These are phyloP conservation scores for Fomitopsis schrenkii DNA, from an alignment of 1,284 basidiomycete genomes.

Conservation along the genomic window DNA sequence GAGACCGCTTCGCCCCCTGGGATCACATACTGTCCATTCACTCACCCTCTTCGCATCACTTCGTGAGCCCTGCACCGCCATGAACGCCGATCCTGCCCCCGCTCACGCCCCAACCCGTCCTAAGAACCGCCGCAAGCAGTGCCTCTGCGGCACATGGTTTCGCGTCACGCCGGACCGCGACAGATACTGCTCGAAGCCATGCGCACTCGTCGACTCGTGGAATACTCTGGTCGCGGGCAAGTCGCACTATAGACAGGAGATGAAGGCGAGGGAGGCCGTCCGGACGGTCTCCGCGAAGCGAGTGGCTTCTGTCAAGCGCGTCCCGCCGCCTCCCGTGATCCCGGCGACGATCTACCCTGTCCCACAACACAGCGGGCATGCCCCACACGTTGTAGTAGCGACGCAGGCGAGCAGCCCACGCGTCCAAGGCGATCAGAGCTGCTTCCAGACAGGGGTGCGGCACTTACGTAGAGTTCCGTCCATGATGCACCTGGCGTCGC, in stretches of 20 bases:
- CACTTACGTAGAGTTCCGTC: not conserved
- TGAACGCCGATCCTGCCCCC: too few relatives aligned
- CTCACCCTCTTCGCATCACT: too few relatives aligned
- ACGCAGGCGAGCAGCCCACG: not conserved
- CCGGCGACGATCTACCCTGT: not conserved
- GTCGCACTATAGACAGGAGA: not conserved
- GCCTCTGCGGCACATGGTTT: not conserved
- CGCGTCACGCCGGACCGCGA: not conserved
- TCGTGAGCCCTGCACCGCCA: too few relatives aligned
- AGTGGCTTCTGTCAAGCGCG: not conserved
- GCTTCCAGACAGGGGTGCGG: not conserved
- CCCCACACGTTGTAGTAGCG: not conserved
- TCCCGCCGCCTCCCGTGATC: not conserved
- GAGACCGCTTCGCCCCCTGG: too few relatives aligned
- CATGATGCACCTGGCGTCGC: not conserved
- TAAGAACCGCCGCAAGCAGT: not conserved
- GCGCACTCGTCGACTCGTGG: not conserved
- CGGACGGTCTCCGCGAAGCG: not conserved
- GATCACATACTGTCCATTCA: too few relatives aligned
- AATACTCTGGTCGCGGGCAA: not conserved
- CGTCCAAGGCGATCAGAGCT: not conserved
- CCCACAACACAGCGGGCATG: not conserved
- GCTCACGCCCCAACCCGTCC: not conserved
- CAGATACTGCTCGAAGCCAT: not conserved
- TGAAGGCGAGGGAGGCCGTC: not conserved